Conservation (phyloP, 164 flowering plant genomes). For the Magnolia officinalis region DNA sequence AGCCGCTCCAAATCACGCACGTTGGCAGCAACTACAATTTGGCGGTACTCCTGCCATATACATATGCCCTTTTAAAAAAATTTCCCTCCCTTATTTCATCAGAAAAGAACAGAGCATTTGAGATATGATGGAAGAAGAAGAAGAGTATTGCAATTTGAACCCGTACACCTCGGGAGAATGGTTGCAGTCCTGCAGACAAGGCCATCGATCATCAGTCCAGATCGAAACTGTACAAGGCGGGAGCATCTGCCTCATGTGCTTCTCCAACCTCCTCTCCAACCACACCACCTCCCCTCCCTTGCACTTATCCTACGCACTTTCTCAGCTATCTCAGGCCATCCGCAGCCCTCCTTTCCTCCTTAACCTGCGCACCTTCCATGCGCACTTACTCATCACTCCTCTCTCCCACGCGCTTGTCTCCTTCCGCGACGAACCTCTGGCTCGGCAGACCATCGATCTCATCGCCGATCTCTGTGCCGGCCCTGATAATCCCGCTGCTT, state of each 20-base stretch:
- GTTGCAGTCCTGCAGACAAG: conserved; percentile 40
- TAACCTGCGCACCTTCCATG: conserved; percentile 45
- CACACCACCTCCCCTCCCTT: conserved; percentile 58
- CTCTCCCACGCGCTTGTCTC: conserved; percentile 50
- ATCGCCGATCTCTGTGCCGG: conserved; percentile 36
- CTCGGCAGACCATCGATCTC: conserved; percentile 47
- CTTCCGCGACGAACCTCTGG: conserved; percentile 59
- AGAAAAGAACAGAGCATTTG: too few relatives aligned
- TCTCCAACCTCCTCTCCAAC: conserved; percentile 64
- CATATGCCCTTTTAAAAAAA: too few relatives aligned
- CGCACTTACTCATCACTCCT: conserved; percentile 66
- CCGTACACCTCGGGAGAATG: too few relatives aligned
- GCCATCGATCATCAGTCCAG: conserved; percentile 55
- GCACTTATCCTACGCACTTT: conserved; percentile 84
- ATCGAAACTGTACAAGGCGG: conserved; percentile 60
- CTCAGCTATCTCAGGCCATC: conserved; percentile 73
- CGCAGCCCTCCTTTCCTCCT: conserved; percentile 49
- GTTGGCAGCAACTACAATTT: too few relatives aligned
- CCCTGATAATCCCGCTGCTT: conserved; percentile 9
- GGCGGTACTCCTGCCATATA: too few relatives aligned
- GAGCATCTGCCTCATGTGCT: conserved; percentile 73
- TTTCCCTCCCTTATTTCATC: too few relatives aligned
- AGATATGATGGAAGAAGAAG: too few relatives aligned
- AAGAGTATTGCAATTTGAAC: too few relatives aligned
- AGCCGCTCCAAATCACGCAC: too few relatives aligned